Percentiles rank a stretch among this genome's conserved stretches.
Evolutionary conservation across 2,329 filamentous ascomycete species (phyloP).

Genomic region (Penicillium brevicompactum): DNA sequence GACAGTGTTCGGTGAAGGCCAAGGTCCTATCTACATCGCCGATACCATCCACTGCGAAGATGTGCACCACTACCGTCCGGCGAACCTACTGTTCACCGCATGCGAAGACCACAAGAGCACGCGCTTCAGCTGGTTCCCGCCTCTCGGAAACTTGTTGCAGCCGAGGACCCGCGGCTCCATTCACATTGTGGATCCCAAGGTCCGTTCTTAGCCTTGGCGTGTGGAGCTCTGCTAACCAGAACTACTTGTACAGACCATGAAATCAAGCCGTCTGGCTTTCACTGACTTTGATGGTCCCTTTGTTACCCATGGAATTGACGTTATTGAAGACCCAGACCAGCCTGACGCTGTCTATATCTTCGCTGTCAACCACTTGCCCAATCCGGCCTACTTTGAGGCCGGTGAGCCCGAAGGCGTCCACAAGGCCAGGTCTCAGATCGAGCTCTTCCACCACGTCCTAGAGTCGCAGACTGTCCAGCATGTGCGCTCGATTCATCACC

Average conservation of each 20-base stretch:
- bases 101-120: constrained; percentile 52
- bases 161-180: constrained; percentile 32
- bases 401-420: constrained; percentile 25
- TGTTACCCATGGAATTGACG: constrained; percentile 62
- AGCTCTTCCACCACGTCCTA: constrained; percentile 59
- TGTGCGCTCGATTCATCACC: constrained; percentile 57
- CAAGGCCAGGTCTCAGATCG: constrained; percentile 56
- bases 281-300: constrained; percentile 57
- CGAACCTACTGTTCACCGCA: constrained; percentile 57
- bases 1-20: constrained; percentile 25
- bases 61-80: constrained; percentile 56
- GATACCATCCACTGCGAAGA: constrained; percentile 63
- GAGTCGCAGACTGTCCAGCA: constrained; percentile 47
- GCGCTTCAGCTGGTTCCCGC: constrained; percentile 58
- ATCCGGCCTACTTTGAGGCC: constrained; percentile 42
- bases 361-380: constrained; percentile 62
- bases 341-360: constrained; percentile 58
- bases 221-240: background rate
- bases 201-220: constrained; percentile 20
- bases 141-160: constrained; percentile 45
- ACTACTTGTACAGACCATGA: constrained; percentile 43
- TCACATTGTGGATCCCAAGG: constrained; percentile 58
- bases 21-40: constrained; percentile 47
- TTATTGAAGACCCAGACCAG: constrained; percentile 53
- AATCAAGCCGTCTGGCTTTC: constrained; percentile 50